Evolutionary conservation across 495 filamentous ascomycete species (phyloP), one percentile per base, ranked within the genome.

Genomic region (Collariella sp.): DNA sequence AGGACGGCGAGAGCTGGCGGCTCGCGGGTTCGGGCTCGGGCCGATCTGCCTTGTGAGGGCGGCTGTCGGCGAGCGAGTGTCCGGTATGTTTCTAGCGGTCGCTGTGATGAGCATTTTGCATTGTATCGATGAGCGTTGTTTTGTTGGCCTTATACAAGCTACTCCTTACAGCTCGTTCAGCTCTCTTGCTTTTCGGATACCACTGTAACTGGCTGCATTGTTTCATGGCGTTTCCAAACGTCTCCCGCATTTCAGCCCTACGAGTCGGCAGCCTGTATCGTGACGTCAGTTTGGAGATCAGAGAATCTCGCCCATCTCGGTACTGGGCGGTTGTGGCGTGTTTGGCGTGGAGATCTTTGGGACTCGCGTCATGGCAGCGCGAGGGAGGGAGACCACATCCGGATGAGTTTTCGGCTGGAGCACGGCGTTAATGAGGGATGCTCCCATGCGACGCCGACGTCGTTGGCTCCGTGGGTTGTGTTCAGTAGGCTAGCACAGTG

Each of bases 1-100:
- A n/a, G 12, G 63, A 56, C 26, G 60, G 67, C 4, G 83, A 78
- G 52, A 70, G 63, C 47, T 86, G 82, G 81, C 81, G 71, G 58
- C 53, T 76, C 22, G 39, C 29, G 29, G 70, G 40, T n/a, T 23
- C 11, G 36, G 35, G 43, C 16, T 50, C 67, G 41, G 68, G 64
- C 44, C 63, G 72, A 38, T 70, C 76, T 23, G 69, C 67, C 10
- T 52, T 80, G 55, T 80, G 60, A 73, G 15, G 33, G 10, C 16
- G 22, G 26, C 31, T 10, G 26, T 22, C 2, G 13, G 18, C 16
- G 22, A 33, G 7, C 26, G 34, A 16, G 34, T n/a, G n/a, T n/a
- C n/a, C n/a, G n/a, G n/a, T n/a, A n/a, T n/a, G n/a, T n/a, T n/a
- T n/a, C n/a, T n/a, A n/a, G n/a, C n/a, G n/a, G 26, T 31, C 4